Percentiles rank a stretch among this genome's conserved stretches.
Evolutionary conservation across 1,284 basidiomycete genomes (phyloP).

Genomic region (Ganoderma multipileum): DNA sequence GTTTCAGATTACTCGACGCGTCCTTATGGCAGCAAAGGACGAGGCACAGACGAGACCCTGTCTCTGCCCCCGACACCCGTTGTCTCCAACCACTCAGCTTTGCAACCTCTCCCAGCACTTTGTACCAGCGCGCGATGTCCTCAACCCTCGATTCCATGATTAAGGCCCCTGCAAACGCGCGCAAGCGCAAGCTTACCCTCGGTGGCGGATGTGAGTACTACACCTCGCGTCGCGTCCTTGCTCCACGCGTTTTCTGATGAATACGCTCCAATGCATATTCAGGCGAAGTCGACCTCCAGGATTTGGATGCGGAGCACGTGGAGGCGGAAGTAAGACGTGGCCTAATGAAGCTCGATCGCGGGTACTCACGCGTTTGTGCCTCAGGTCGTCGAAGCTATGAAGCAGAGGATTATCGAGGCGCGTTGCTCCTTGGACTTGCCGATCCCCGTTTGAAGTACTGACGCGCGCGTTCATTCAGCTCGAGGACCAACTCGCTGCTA

Average conservation of each 20-base stretch:
- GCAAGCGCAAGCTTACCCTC: conserved; percentile 24
- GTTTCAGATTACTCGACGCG: not conserved
- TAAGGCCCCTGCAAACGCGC: conserved; percentile 24
- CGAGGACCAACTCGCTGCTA: conserved; percentile 45
- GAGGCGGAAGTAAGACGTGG: not conserved
- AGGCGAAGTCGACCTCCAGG: conserved; percentile 3
- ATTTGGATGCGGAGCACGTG: not conserved
- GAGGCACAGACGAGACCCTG: not conserved
- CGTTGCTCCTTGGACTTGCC: conserved; percentile 1
- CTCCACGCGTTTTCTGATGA: not conserved
- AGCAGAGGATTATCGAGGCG: conserved; percentile 45
- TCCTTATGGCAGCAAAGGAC: not conserved
- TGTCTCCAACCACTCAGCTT: not conserved
- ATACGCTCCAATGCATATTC: not conserved
- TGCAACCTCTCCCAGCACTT: not conserved
- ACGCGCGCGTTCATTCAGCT: conserved; percentile 36
- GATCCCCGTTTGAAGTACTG: not conserved
- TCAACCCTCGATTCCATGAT: conserved; percentile 46
- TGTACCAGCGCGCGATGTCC: conserved; percentile 45
- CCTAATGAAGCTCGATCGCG: not conserved
- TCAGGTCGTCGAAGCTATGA: conserved; percentile 46
- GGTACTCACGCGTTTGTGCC: not conserved
- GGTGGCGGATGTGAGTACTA: conserved; percentile 2
- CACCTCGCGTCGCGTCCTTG: not conserved
- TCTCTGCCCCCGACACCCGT: not conserved